Evolutionary conservation across 768 basidiomycete species (phyloP), one percentile per base, ranked within the genome.

Genomic region (Pulveroboletus sp.): DNA sequence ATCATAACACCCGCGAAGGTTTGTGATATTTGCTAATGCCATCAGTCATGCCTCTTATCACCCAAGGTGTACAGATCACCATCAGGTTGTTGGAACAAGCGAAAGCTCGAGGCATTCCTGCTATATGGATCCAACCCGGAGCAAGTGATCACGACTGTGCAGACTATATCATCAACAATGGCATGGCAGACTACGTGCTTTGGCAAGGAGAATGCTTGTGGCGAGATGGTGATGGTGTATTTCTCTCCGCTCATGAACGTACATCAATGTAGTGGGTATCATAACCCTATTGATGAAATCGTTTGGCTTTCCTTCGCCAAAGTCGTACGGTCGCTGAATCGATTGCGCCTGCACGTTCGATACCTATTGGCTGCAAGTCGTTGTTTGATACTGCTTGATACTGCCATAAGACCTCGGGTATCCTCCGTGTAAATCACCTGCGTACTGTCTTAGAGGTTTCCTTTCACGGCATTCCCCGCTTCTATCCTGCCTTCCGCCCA

Each of bases 121-220:
- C 83, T 4, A 74, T 93, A 37, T 95, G 93, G 93, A 77, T 94
- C 25, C 93, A 95, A 64, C 93, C 93, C 7, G 91, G 91, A 19
- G 89, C 91, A 7, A 83, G 86, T 55, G 84, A 90, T 58, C 75
- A 72, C 14, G 67, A 69, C 3, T 89, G 93, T 40, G 67, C 73
- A 14, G 59, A 72, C 14, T 94, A 78, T 58, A 82, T 94, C 63
- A 75, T 79, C 34, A 77, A 82, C 49, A 82, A 85, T 43, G 78
- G 73, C 5, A 66, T 92, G 55, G 68, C 72, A 29, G 82, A 82
- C 60, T 75, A 75, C 50, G 87, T 89, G n/a, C 78, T 94, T 42
- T 81, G 79, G 62, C 85, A 87, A 23, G 93, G 93, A 10, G 84
- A 87, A 10, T 95, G 93, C 63, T 75, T 94, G 33, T 77, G 94